phyloP scores from a whole-genome alignment of 805 yeast genomes.

The Cyberlindnera saturnus region DNA sequence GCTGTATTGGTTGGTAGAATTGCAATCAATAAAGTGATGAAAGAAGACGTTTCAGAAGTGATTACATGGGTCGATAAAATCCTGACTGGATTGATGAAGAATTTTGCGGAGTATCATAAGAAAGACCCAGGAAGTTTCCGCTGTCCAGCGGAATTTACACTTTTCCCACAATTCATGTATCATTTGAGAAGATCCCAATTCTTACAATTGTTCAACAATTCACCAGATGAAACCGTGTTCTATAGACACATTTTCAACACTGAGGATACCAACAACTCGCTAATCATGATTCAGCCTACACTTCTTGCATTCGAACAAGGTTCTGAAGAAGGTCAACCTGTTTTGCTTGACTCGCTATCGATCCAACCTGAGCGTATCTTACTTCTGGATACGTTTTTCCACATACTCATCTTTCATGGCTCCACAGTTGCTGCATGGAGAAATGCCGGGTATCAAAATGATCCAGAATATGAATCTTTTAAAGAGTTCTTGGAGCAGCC shows the following conservation, averaged over 20 bases:
- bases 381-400: slow-evolving; percentile 64
- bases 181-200: slow-evolving; percentile 63
- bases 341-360: slow-evolving; percentile 57
- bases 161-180: slow-evolving; percentile 63
- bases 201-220: slow-evolving; percentile 58
- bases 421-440: slow-evolving; percentile 62
- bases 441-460: slow-evolving; percentile 54
- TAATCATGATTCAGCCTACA: slow-evolving; percentile 68
- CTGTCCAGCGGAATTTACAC: slow-evolving; percentile 41
- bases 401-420: slow-evolving; percentile 63
- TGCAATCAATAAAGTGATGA: slow-evolving; percentile 31
- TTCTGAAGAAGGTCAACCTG: slow-evolving; percentile 51
- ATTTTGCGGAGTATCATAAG: slow-evolving; percentile 42
- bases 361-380: slow-evolving; percentile 51
- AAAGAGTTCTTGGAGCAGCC: slow-evolving; percentile 57
- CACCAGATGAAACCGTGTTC: slow-evolving; percentile 68
- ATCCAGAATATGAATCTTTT: slow-evolving; percentile 53
- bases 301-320: slow-evolving; percentile 46
- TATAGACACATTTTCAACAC: slow-evolving; percentile 55
- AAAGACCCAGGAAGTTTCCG: slow-evolving; percentile 44
- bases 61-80: slow-evolving; percentile 44
- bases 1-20: slow-evolving; percentile 54
- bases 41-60: slow-evolving; percentile 33
- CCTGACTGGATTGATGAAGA: slow-evolving; percentile 39
- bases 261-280: slow-evolving; percentile 54